Evolutionary conservation across 192 early-diverging fungal species (phyloP), one percentile per base, ranked within the genome.

Genomic region (Geranomyces michiganensis): DNA sequence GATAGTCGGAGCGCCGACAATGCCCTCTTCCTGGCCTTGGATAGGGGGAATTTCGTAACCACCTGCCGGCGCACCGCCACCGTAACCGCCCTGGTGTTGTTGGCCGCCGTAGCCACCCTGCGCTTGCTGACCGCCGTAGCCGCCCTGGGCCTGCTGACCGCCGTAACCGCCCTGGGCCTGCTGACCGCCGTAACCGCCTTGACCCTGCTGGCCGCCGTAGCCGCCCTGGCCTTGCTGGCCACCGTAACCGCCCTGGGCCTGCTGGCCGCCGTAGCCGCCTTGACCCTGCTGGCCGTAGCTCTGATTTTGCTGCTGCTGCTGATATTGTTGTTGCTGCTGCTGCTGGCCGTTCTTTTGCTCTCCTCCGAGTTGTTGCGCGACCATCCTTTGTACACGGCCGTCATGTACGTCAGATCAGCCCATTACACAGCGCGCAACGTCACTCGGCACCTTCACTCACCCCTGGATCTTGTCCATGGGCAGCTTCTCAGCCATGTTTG

Each of bases 391-490:
- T 8, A 21, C 29, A 22, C 15, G 1, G 26, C 45, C 21, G 26
- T 27, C 3, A 26, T 15, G 32, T 14, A n/a, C 2, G 22, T 43
- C 59, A 71, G 8, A 12, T 10, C n/a, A n/a, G n/a, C n/a, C n/a
- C n/a, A n/a, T n/a, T n/a, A n/a, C n/a, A n/a, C n/a, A n/a, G n/a
- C n/a, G n/a, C n/a, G n/a, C n/a, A n/a, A n/a, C n/a, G n/a, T n/a
- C n/a, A n/a, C n/a, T n/a, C n/a, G n/a, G n/a, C n/a, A n/a, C n/a
- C n/a, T n/a, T n/a, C 30, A 55, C 70, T 6, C 27, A 72, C 70
- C 47, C 70, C 61, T 62, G 62, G 30, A 72, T 72, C 62, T 72
- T 62, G 70, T 72, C 68, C 59, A 70, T 44, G 41, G 68, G 68
- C 8, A 70, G 53, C 33, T 70, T 70, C 19, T 68, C 68, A 1